phyloP scores from a whole-genome alignment of 805 yeast species.

The Scheffersomyces lignosus region DNA sequence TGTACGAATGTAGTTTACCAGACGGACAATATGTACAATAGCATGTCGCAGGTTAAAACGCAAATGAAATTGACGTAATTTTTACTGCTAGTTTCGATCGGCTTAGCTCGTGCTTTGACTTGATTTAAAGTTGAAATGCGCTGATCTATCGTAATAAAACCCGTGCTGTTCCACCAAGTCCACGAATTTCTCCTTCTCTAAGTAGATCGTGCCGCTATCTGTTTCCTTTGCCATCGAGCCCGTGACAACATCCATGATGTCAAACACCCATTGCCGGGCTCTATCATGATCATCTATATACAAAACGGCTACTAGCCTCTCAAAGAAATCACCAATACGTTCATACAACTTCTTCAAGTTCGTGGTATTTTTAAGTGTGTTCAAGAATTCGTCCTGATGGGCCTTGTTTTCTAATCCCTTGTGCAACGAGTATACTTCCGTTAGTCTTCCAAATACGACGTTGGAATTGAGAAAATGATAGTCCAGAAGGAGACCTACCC shows the following conservation, averaged over 20 bases:
- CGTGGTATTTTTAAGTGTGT: neutral
- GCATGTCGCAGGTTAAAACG: too few relatives aligned
- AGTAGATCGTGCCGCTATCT: neutral
- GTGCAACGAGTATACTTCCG: constrained; percentile 8
- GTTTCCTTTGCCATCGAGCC: neutral
- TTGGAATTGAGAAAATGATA: constrained; percentile 8
- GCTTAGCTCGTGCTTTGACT: too few relatives aligned
- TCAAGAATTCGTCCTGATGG: constrained; percentile 3
- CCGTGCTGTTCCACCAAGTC: constrained; percentile 1
- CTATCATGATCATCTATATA: constrained; percentile 8
- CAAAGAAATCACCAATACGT: constrained; percentile 11
- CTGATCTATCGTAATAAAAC: neutral
- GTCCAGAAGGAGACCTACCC: constrained; percentile 6
- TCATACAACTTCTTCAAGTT: constrained; percentile 3
- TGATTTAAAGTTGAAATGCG: neutral
- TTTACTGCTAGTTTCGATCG: too few relatives aligned
- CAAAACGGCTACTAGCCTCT: constrained; percentile 9
- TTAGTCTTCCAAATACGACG: constrained; percentile 8
- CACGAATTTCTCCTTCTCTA: neutral
- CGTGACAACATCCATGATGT: constrained; percentile 5
- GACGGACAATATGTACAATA: too few relatives aligned
- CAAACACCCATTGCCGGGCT: constrained; percentile 9
- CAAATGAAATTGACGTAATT: too few relatives aligned
- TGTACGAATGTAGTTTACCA: too few relatives aligned
- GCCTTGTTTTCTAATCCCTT: constrained; percentile 2